Percentiles rank a stretch among this genome's conserved stretches.
Conservation (phyloP, 2,329 filamentous ascomycete genomes). For the Botrytis medusae region DNA sequence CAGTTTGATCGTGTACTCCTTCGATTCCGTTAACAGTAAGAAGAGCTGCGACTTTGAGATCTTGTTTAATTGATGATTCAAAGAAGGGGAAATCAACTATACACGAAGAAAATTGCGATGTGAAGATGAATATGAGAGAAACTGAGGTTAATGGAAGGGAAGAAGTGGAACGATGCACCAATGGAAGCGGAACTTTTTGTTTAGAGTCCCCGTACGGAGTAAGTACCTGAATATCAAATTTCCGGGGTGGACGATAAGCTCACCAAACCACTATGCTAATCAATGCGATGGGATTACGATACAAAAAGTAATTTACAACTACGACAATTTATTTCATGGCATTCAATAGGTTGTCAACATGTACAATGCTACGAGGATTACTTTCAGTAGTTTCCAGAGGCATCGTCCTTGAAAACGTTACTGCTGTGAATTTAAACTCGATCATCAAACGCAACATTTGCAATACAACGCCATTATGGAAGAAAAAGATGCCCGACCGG, state of each 20-base stretch:
- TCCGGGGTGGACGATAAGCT: slow-evolving; percentile 3
- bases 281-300: slow-evolving; percentile 5
- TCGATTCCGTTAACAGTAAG: background rate
- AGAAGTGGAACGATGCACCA: background rate
- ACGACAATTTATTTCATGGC: background rate
- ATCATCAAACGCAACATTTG: slow-evolving; percentile 25
- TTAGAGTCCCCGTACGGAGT: background rate
- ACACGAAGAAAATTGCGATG: background rate
- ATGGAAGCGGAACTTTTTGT: slow-evolving; percentile 6
- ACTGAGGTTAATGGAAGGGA: background rate
- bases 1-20: background rate
- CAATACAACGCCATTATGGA: slow-evolving; percentile 29
- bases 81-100: background rate
- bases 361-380: slow-evolving; percentile 34
- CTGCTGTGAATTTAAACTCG: background rate
- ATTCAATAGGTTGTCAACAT: slow-evolving; percentile 28
- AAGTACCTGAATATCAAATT: slow-evolving; percentile 13
- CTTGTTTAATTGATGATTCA: background rate
- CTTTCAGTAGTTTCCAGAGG: slow-evolving; percentile 24
- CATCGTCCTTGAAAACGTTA: slow-evolving; percentile 24
- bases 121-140: slow-evolving; percentile 2
- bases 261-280: slow-evolving; percentile 1
- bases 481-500: slow-evolving; percentile 71
- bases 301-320: background rate
- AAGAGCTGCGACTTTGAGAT: no score